Base-by-base conservation (phyloP, 805 yeast species). In the Yamadazyma kitorensis region DNA sequence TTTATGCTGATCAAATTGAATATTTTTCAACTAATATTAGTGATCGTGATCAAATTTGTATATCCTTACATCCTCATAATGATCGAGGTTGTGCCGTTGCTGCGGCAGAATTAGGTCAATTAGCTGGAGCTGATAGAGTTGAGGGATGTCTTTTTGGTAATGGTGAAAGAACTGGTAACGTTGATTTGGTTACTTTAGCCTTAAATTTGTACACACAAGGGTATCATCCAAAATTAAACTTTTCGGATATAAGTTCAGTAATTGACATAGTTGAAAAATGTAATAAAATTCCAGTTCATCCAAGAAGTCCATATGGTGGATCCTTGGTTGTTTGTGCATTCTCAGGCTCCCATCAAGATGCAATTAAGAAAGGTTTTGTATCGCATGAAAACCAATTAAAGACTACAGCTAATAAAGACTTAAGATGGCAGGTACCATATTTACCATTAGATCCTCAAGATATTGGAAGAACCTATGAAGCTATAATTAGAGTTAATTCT, bases 21-120 rank as follows among this genome's bases (percentile, higher is more conserved):
- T 82, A 74, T 56, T 84, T 84, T 49, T 54, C 76, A 30, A 75
- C 74, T 11, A 62, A 76, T 41, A 74, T 84, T 36, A 48, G 75
- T 29, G 74, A 83, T 43, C 76, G 94, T 45, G 85, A 82, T 37
- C 80, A 71, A 45, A 74, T 85, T 16, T 78, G 86, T 48, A 74
- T 84, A 33, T 83, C 93, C 10, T 72, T 85, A 36, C 94, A 84
- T 57, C 85, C 87, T 20, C 94, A 84, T 60, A 84, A 84, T 48
- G 93, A 84, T 61, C 73, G 94, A 51, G 94, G 94, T 15, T 83
- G 91, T 56, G 89, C 85, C 10, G 89, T 84, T n/a, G 93, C 91
- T 8, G 93, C 93, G 22, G 82, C 88, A 3, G 94, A 84, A 59
- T 71, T 84, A 37, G 94, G 85, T 29, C 80, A 78, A 51, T 51